These are phyloP conservation scores for Pyrus hybrid DNA, from an alignment of 331 rosid species.

Conservation along the genomic window DNA sequence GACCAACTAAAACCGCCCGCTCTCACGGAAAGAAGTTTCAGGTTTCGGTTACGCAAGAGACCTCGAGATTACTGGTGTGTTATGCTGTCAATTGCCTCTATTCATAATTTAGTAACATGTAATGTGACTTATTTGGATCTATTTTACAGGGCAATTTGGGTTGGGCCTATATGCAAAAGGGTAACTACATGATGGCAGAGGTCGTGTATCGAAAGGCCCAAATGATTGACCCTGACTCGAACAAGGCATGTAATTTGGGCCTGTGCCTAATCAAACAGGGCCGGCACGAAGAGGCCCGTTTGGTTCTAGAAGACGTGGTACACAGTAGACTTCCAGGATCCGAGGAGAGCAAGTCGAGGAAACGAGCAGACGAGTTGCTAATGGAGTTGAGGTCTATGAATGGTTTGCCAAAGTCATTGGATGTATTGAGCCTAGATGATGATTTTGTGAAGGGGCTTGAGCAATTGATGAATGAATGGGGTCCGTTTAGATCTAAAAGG, in stretches of 20 bases:
- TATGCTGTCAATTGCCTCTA: not conserved
- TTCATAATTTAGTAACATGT: not conserved
- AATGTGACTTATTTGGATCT: not conserved
- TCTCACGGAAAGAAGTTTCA: constrained; percentile 53
- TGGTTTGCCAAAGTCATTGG: constrained; percentile 21
- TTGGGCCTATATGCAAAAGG: constrained; percentile 92
- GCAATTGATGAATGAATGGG: constrained; percentile 23
- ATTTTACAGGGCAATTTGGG: constrained; percentile 75
- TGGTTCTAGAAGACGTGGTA: constrained; percentile 42
- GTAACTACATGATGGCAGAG: constrained; percentile 77
- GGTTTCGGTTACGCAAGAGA: constrained; percentile 51
- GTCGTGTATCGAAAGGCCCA: constrained; percentile 82
- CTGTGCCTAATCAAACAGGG: constrained; percentile 58
- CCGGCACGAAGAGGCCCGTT: constrained; percentile 45
- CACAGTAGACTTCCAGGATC: constrained; percentile 46
- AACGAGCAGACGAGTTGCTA: constrained; percentile 49
- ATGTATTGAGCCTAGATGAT: constrained; percentile 53
- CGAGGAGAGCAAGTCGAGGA: constrained; percentile 41
- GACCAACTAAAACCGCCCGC: constrained; percentile 42
- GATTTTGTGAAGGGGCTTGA: constrained; percentile 82
- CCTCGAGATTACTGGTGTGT: constrained; percentile 38
- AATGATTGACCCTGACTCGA: constrained; percentile 77
- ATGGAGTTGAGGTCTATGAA: constrained; percentile 38
- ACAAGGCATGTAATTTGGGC: constrained; percentile 81
- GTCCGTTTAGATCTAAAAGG: constrained; percentile 57